phyloP scores from a whole-genome alignment of 2,329 filamentous ascomycete species.

The Ophiostoma angusticollis region DNA sequence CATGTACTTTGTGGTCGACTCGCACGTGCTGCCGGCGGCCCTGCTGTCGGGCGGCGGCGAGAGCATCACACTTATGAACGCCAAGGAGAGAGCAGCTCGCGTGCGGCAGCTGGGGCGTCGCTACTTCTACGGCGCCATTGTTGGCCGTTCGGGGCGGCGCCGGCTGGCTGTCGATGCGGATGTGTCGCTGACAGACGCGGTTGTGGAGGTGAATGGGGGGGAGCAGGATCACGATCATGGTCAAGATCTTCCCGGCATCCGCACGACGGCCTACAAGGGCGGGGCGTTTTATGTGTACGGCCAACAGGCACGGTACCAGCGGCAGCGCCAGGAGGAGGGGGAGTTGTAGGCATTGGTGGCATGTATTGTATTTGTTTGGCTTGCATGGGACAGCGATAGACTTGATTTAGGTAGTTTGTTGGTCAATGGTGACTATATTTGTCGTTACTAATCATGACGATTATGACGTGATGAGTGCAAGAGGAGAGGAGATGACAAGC shows the following conservation, averaged over 20 bases:
- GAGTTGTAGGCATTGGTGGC: no score
- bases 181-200: slow-evolving; percentile 1
- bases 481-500: no score
- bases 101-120: slow-evolving; percentile 19
- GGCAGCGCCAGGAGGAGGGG: slow-evolving; percentile 3
- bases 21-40: slow-evolving; percentile 17
- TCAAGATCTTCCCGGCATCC: not conserved
- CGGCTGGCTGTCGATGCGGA: slow-evolving; percentile 18
- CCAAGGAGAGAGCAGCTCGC: slow-evolving; percentile 16
- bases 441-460: no score
- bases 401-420: no score
- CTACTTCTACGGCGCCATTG: slow-evolving; percentile 22
- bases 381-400: no score
- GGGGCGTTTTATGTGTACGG: slow-evolving; percentile 7
- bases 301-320: slow-evolving; percentile 3
- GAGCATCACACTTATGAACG: slow-evolving; percentile 17
- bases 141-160: slow-evolving; percentile 15
- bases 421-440: no score
- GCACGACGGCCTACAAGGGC: slow-evolving; percentile 7
- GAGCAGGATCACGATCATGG: not conserved
- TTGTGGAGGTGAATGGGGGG: not conserved
- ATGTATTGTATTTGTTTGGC: no score
- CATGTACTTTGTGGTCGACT: slow-evolving; percentile 29
- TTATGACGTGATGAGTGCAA: no score
- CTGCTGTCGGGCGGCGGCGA: slow-evolving; percentile 15